phyloP scores from a whole-genome alignment of 2,329 filamentous ascomycete genomes.

The Tolypocladium capitatum region DNA sequence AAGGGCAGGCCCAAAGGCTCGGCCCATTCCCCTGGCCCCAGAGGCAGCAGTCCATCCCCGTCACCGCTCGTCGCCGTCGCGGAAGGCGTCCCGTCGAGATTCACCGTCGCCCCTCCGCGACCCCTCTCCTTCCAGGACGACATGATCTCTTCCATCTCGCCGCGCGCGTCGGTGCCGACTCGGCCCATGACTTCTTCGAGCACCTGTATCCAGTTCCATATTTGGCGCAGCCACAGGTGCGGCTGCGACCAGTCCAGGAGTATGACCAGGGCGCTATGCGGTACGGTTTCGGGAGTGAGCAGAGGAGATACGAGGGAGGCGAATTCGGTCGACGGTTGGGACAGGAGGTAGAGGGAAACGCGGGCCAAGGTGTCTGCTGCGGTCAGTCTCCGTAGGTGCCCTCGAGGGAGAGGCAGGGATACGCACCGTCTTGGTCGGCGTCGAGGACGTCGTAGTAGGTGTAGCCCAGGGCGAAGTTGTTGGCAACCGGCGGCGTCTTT shows the following conservation, averaged over 20 bases:
- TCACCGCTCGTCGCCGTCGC: slow-evolving; percentile 41
- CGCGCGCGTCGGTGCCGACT: slow-evolving; percentile 62
- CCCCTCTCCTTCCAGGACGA: slow-evolving; percentile 64
- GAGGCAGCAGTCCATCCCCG: slow-evolving; percentile 56
- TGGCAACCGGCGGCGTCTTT: slow-evolving; percentile 68
- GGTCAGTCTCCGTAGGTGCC: slow-evolving; percentile 8
- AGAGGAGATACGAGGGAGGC: slow-evolving; percentile 72
- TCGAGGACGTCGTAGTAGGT: slow-evolving; percentile 93
- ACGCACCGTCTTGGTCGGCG: slow-evolving; percentile 76
- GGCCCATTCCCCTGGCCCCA: slow-evolving; percentile 87
- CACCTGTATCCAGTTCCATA: slow-evolving; percentile 80
- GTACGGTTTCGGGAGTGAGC: slow-evolving; percentile 69
- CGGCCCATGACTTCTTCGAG: slow-evolving; percentile 64
- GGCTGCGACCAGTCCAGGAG: slow-evolving; percentile 93
- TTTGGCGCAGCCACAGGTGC: slow-evolving; percentile 80
- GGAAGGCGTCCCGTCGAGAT: slow-evolving; percentile 46
- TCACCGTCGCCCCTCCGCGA: slow-evolving; percentile 47
- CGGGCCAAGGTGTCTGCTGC: slow-evolving; percentile 72
- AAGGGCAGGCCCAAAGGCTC: slow-evolving; percentile 76
- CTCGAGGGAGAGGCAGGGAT: neutral
- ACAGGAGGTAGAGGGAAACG: slow-evolving; percentile 77
- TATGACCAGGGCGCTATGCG: slow-evolving; percentile 77
- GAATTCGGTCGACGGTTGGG: slow-evolving; percentile 73
- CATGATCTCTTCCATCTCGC: slow-evolving; percentile 80
- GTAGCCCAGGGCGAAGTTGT: slow-evolving; percentile 84